Percentiles rank a stretch among this genome's conserved stretches.
These are phyloP conservation scores for Plasmopara muralis DNA, from an alignment of 352 stramenopile species.

Conservation along the genomic window DNA sequence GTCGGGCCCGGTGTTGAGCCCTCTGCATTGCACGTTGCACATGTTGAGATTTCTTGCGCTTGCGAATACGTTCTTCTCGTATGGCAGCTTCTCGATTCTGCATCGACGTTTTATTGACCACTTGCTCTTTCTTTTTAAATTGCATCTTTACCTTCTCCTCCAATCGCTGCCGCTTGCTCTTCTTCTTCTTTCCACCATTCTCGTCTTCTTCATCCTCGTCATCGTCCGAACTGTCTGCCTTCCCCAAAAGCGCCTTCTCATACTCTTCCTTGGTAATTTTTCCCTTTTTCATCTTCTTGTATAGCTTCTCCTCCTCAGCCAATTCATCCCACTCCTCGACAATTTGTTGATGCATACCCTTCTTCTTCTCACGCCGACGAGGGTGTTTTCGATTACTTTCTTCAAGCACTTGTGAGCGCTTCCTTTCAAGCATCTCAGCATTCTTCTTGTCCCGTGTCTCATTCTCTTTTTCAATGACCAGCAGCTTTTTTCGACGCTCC, in stretches of 20 bases:
- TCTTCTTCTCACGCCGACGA: constrained; percentile 91
- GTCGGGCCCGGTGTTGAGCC: constrained; percentile 33
- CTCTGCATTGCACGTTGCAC: constrained; percentile 53
- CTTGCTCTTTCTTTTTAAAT: constrained; percentile 80
- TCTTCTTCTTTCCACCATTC: constrained; percentile 40
- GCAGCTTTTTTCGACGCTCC: constrained; percentile 93
- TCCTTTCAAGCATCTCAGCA: constrained; percentile 41
- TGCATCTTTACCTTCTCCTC: constrained; percentile 71
- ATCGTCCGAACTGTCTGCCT: constrained; percentile 34
- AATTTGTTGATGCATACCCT: constrained; percentile 94
- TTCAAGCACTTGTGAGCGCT: constrained; percentile 49
- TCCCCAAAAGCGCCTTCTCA: constrained; percentile 66
- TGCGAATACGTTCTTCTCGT: constrained; percentile 76
- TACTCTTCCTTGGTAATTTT: constrained; percentile 97
- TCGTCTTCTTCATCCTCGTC: constrained; percentile 25
- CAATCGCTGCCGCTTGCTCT: constrained; percentile 47
- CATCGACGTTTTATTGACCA: constrained; percentile 57
- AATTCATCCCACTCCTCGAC: constrained; percentile 99
- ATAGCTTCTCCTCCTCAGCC: constrained; percentile 94
- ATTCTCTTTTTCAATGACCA: constrained; percentile 64
- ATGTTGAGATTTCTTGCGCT: constrained; percentile 73
- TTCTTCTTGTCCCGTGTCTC: constrained; percentile 56
- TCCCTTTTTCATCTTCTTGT: constrained; percentile 95
- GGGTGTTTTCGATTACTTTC: constrained; percentile 65
- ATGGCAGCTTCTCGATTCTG: constrained; percentile 74